Conservation (phyloP, 1,284 basidiomycete species). For the Marasmius sp. region DNA sequence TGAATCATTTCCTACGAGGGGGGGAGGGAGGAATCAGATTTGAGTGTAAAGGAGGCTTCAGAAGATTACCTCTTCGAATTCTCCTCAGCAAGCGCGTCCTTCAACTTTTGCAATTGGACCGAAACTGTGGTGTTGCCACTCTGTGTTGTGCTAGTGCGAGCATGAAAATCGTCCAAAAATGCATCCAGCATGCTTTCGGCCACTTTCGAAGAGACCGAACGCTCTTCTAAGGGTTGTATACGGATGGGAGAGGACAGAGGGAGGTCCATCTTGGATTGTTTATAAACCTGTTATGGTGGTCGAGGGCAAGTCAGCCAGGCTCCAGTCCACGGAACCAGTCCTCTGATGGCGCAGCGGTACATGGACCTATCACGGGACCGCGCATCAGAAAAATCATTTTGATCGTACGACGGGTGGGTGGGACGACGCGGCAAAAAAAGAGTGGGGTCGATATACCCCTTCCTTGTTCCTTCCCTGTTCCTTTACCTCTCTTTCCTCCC, state of each 20-base stretch:
- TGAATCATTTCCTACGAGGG: too few relatives aligned
- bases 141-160: slow-evolving; percentile 39
- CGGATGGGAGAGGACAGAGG: slow-evolving; percentile 47
- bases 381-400: background rate
- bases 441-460: too few relatives aligned
- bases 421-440: background rate
- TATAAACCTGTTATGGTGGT: background rate
- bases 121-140: slow-evolving; percentile 48
- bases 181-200: slow-evolving; percentile 38
- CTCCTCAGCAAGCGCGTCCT: slow-evolving; percentile 47
- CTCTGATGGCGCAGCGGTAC: too few relatives aligned
- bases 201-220: slow-evolving; percentile 35
- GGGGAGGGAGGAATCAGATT: too few relatives aligned
- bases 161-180: slow-evolving; percentile 48
- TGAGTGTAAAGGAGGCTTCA: too few relatives aligned
- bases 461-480: background rate
- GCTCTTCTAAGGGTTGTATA: slow-evolving; percentile 36
- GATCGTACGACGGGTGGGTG: background rate
- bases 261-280: slow-evolving; percentile 38
- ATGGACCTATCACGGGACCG: too few relatives aligned
- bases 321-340: background rate
- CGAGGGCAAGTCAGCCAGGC: background rate
- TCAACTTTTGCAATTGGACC: slow-evolving; percentile 55
- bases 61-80: background rate
- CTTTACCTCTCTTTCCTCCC: background rate